phyloP scores from a whole-genome alignment of 2,329 filamentous ascomycete species.

The Emergomyces pasteurianus region DNA sequence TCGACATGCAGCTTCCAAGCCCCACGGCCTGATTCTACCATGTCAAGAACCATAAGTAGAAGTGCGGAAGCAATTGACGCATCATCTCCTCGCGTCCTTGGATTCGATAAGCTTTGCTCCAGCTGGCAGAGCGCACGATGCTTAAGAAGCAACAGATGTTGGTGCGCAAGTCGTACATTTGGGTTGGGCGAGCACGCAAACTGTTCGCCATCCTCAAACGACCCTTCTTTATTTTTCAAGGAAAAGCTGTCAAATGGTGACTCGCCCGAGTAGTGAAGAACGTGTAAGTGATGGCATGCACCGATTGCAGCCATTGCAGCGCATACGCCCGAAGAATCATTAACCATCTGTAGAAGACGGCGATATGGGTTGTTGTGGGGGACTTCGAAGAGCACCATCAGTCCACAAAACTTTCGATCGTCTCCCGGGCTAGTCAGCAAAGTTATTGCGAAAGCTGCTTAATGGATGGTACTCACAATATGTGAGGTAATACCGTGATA shows the following conservation, averaged over 20 bases:
- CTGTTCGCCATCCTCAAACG: background rate
- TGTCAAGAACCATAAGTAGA: slow-evolving; percentile 39
- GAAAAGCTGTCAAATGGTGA: background rate
- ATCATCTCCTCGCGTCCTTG: slow-evolving; percentile 27
- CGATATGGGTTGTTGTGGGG: slow-evolving; percentile 37
- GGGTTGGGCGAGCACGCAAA: background rate
- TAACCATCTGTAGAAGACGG: slow-evolving; percentile 36
- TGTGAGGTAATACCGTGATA: slow-evolving; percentile 36
- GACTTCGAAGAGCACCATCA: slow-evolving; percentile 37
- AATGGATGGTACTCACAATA: slow-evolving; percentile 25
- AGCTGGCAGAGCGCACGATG: slow-evolving; percentile 36
- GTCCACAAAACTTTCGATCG: slow-evolving; percentile 29
- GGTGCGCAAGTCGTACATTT: slow-evolving; percentile 16
- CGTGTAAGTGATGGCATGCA: slow-evolving; percentile 31
- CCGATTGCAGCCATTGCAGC: slow-evolving; percentile 38
- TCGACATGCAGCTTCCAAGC: slow-evolving; percentile 42
- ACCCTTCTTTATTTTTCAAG: background rate
- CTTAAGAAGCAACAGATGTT: slow-evolving; percentile 36
- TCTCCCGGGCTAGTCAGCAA: slow-evolving; percentile 13
- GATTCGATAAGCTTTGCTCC: slow-evolving; percentile 21
- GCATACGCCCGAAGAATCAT: slow-evolving; percentile 33
- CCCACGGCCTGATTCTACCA: slow-evolving; percentile 40
- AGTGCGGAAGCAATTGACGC: slow-evolving; percentile 36
- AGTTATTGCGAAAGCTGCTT: background rate
- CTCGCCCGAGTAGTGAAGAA: slow-evolving; percentile 2